Evolutionary conservation across 495 filamentous ascomycete genomes (phyloP).

Genomic region (Pyrenopolyporus hunteri): DNA sequence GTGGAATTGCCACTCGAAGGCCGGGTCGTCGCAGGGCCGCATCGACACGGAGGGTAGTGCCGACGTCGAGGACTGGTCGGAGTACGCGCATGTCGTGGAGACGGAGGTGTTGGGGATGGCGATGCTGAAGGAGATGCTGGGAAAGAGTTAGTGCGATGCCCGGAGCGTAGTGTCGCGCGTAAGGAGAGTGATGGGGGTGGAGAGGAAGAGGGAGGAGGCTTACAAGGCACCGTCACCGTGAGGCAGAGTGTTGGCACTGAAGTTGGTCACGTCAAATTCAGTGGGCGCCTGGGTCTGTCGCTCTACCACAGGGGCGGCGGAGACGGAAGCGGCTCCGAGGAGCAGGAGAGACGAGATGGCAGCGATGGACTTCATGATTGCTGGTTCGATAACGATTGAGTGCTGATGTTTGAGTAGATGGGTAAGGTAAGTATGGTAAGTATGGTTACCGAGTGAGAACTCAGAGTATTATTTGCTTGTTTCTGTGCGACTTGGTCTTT

Average conservation of each 20-base stretch:
- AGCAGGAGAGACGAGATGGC: conserved; percentile 32
- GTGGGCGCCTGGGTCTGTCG: conserved; percentile 8
- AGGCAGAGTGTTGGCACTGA: conserved; percentile 28
- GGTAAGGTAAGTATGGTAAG: not conserved
- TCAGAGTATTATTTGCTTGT: no score
- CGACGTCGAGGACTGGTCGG: conserved; percentile 22
- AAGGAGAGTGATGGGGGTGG: not conserved
- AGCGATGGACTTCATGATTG: conserved; percentile 38
- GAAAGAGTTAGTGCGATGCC: conserved; percentile 1
- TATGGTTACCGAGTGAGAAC: not conserved
- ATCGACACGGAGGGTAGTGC: conserved; percentile 23
- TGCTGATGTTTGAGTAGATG: not conserved
- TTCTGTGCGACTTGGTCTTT: not conserved
- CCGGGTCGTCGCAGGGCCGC: conserved; percentile 27
- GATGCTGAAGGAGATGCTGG: conserved; percentile 38
- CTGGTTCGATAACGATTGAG: not conserved
- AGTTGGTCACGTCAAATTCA: conserved; percentile 25
- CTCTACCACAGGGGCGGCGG: conserved; percentile 29
- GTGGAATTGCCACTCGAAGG: conserved; percentile 37
- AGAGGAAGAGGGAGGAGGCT: conserved; percentile 1
- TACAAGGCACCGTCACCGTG: conserved; percentile 33
- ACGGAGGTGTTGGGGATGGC: conserved; percentile 15
- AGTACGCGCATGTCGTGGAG: conserved; percentile 30
- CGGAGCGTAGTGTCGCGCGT: not conserved
- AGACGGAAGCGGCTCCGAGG: conserved; percentile 31